Evolutionary conservation across 768 basidiomycete genomes (phyloP).

Genomic region (Jaapia argillacea): DNA sequence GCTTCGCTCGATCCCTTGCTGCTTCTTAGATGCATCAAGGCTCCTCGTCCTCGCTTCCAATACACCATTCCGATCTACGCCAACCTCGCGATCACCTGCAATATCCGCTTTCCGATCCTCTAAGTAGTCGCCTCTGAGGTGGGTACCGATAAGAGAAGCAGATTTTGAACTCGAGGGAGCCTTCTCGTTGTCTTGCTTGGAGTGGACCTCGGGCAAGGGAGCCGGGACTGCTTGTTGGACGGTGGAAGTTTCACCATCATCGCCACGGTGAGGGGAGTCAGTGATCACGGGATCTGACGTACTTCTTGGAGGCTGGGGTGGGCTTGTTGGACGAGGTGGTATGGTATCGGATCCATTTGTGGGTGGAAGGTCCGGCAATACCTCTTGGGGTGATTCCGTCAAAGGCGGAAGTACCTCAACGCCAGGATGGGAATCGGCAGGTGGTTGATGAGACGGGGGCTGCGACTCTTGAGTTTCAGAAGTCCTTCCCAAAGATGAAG

Average conservation of each 20-base stretch:
- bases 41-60: conserved; percentile 16
- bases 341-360: too few species aligned
- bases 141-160: conserved; percentile 4
- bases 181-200: background rate
- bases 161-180: background rate
- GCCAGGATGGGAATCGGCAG: background rate
- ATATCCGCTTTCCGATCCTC: conserved; percentile 19
- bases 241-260: background rate
- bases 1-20: conserved; percentile 32
- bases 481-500: too few species aligned
- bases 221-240: background rate
- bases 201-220: background rate
- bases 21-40: conserved; percentile 19
- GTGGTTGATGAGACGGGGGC: too few species aligned
- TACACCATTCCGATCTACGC: conserved; percentile 14
- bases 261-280: too few species aligned
- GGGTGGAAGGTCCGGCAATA: too few species aligned
- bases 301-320: too few species aligned
- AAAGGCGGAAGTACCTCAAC: background rate
- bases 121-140: conserved; percentile 10
- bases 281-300: too few species aligned
- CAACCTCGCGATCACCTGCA: conserved; percentile 24
- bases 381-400: background rate
- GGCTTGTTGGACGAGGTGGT: too few species aligned
- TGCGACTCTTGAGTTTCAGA: too few species aligned